Conservation (phyloP, 108 stramenopile genomes). For the Skeletonema marinoi region DNA sequence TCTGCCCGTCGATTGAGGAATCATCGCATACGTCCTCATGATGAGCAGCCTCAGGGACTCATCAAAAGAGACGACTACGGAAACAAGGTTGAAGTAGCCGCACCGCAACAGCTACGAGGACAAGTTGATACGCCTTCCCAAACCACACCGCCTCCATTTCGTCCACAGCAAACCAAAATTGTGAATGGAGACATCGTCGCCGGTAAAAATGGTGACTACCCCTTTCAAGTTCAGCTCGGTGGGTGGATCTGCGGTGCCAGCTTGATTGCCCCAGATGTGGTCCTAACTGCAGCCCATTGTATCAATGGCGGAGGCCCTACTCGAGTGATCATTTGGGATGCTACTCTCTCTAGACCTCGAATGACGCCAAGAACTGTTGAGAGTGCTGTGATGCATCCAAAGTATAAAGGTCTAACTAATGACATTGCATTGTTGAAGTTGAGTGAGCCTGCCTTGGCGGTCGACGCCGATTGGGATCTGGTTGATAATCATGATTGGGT, state of each 20-base stretch:
- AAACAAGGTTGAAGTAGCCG: not conserved
- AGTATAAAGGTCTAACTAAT: not conserved
- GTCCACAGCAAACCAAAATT: not conserved
- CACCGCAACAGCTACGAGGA: not conserved
- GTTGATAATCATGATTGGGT: conserved; percentile 6
- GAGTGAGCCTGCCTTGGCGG: not conserved
- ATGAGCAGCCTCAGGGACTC: no score
- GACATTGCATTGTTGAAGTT: not conserved
- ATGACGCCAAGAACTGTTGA: no score
- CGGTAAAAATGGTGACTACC: not conserved
- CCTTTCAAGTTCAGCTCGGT: not conserved
- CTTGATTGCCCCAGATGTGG: conserved; percentile 42
- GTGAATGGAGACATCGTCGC: not conserved
- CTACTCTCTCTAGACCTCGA: no score
- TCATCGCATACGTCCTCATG: not conserved
- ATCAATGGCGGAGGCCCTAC: no score
- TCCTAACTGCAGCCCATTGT: conserved; percentile 50
- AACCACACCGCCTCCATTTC: not conserved
- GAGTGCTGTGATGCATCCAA: not conserved
- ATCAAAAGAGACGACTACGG: no score
- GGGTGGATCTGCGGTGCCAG: conserved; percentile 25
- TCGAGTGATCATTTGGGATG: no score
- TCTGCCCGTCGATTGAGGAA: not conserved
- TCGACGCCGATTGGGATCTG: not conserved
- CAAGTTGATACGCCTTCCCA: not conserved